Evolutionary conservation across 306 rosid genomes (phyloP).

Genomic region (Acacia melanoxylon): DNA sequence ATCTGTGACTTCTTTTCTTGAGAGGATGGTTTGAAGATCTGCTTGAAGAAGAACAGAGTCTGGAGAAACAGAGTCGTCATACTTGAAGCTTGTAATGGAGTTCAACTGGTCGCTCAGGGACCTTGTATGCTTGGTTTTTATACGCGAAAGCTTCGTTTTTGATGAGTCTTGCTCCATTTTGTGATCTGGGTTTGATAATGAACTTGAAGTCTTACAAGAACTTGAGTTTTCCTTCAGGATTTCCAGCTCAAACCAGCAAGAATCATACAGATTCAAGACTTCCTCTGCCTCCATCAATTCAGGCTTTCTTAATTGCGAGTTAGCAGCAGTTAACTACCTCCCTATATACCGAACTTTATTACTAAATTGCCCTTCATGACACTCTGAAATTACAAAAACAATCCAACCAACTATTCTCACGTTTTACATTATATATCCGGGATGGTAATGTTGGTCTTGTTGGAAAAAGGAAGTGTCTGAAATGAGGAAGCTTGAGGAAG

Average conservation of each 20-base stretch:
- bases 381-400: conserved; percentile 23
- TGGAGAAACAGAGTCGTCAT: conserved; percentile 48
- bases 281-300: conserved; percentile 66
- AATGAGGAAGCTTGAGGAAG: conserved; percentile 38
- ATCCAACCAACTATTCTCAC: conserved; percentile 42
- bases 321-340: conserved; percentile 12
- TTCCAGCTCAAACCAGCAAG: conserved; percentile 59
- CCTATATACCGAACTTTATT: conserved; percentile 11
- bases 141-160: conserved; percentile 34
- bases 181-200: conserved; percentile 33
- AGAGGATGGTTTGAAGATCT: conserved; percentile 52
- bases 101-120: conserved; percentile 70
- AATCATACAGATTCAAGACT: conserved; percentile 58
- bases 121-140: conserved; percentile 42
- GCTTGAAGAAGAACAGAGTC: conserved; percentile 44
- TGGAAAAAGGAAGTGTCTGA: conserved; percentile 5
- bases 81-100: conserved; percentile 46
- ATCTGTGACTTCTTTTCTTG: conserved; percentile 51
- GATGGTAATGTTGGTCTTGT: conserved; percentile 16
- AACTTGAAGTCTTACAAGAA: conserved; percentile 32
- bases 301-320: conserved; percentile 24
- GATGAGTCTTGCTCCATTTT: conserved; percentile 26
- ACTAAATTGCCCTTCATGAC: conserved; percentile 40
- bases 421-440: conserved; percentile 40
- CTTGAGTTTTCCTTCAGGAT: conserved; percentile 35